A percentile compares a stretch with the other conserved stretches of the same genome.
phyloP scores from a whole-genome alignment of 192 early-diverging fungal species.

The Linnemannia exigua region DNA sequence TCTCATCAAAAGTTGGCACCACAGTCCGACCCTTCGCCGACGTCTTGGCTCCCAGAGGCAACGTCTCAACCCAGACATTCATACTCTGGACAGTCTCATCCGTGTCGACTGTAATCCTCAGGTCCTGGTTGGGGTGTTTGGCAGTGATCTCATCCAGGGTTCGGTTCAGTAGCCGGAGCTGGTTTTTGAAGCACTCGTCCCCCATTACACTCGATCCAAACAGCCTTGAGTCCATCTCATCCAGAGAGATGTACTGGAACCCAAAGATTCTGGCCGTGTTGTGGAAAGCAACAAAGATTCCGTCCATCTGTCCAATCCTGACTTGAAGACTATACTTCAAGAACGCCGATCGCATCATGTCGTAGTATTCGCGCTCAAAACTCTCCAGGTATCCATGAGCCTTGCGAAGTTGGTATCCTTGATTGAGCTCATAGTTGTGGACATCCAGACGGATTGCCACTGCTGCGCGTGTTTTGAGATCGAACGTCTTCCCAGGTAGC shows the following conservation, averaged over 20 bases:
- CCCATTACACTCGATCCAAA: constrained; percentile 81
- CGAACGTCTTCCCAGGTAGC: constrained; percentile 87
- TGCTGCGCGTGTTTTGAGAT: constrained; percentile 92
- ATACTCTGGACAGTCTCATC: constrained; percentile 54
- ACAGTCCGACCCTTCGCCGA: constrained; percentile 20
- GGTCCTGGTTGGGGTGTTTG: constrained; percentile 68
- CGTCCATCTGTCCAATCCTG: constrained; percentile 96
- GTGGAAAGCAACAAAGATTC: constrained; percentile 93
- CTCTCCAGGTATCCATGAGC: constrained; percentile 78
- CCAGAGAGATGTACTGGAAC: constrained; percentile 91
- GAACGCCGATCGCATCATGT: constrained; percentile 93
- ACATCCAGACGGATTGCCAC: constrained; percentile 87
- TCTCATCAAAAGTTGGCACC: constrained; percentile 25
- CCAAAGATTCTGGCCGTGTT: constrained; percentile 94
- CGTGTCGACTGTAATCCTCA: constrained; percentile 55
- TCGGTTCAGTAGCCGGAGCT: constrained; percentile 73
- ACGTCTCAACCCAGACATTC: constrained; percentile 56
- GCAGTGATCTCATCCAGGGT: constrained; percentile 73
- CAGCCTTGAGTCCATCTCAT: constrained; percentile 85
- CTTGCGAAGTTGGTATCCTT: constrained; percentile 79
- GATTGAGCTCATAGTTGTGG: constrained; percentile 75
- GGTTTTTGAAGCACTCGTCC: constrained; percentile 76
- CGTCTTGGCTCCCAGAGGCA: constrained; percentile 37
- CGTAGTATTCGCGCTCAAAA: constrained; percentile 95
- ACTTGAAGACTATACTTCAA: constrained; percentile 95